Percentiles rank a stretch among this genome's conserved stretches.
Conservation (phyloP, 2,329 filamentous ascomycete species). For the Botryotinia narcissicola region DNA sequence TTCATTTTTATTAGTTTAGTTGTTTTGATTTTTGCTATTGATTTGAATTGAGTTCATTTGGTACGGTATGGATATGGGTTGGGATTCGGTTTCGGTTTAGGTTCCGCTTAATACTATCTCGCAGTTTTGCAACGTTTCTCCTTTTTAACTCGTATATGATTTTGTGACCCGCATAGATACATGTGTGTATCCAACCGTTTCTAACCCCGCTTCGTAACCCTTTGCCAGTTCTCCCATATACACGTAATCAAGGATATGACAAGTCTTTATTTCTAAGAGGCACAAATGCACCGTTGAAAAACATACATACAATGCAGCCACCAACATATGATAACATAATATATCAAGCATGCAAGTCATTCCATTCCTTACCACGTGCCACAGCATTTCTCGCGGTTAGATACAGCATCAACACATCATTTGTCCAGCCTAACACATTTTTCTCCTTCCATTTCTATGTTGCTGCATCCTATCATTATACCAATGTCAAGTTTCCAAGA, state of each 20-base stretch:
- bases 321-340: background rate
- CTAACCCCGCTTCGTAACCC: background rate
- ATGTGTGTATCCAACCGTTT: background rate
- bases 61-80: background rate
- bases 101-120: background rate
- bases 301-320: background rate
- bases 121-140: background rate
- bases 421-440: background rate
- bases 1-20: background rate
- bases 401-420: background rate
- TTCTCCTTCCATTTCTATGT: background rate
- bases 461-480: background rate
- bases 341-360: background rate
- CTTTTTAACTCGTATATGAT: background rate
- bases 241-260: background rate
- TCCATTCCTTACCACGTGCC: background rate
- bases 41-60: background rate
- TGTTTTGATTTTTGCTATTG: background rate
- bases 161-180: background rate
- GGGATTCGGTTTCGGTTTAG: background rate
- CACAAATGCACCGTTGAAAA: background rate
- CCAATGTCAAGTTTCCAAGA: background rate
- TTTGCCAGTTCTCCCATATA: background rate
- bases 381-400: no score
- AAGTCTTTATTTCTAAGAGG: background rate